These are phyloP conservation scores for Oryza australiensis DNA, from an alignment of 176 grass and related monocot genomes.

Conservation along the genomic window DNA sequence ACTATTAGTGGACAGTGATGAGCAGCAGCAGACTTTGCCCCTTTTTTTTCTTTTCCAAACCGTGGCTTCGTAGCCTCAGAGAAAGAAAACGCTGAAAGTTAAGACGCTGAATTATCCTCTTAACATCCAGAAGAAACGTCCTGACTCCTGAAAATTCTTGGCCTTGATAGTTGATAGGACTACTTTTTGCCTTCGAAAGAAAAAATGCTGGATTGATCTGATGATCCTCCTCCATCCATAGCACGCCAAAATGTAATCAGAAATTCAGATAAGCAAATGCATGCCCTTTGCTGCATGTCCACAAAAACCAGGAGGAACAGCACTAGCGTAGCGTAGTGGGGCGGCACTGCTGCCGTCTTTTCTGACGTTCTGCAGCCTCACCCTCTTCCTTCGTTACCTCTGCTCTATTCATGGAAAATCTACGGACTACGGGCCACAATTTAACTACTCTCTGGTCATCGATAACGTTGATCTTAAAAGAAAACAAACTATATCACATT, in stretches of 20 bases:
- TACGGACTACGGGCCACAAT: too few relatives aligned
- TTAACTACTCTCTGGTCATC: too few relatives aligned
- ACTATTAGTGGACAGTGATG: neutral
- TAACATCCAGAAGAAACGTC: neutral
- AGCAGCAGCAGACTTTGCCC: neutral
- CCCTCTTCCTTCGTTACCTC: too few relatives aligned
- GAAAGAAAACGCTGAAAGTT: neutral
- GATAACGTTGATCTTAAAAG: too few relatives aligned
- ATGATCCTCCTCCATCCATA: neutral
- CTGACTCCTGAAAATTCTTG: neutral
- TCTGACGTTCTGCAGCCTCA: too few relatives aligned
- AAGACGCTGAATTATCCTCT: neutral
- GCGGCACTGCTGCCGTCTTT: neutral
- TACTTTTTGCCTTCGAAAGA: neutral
- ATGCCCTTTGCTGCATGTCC: too few relatives aligned
- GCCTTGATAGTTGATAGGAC: neutral
- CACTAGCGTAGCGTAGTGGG: neutral
- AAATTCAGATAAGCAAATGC: neutral
- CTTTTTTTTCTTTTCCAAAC: neutral
- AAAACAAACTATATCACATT: too few relatives aligned
- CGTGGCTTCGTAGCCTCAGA: neutral
- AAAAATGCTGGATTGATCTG: neutral
- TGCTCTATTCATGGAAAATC: too few relatives aligned
- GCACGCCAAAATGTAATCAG: neutral
- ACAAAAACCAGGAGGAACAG: too few relatives aligned